A percentile compares a stretch with the other conserved stretches of the same genome.
Conservation (phyloP, 2,329 filamentous ascomycete species). For the Exophiala oligosperma region DNA sequence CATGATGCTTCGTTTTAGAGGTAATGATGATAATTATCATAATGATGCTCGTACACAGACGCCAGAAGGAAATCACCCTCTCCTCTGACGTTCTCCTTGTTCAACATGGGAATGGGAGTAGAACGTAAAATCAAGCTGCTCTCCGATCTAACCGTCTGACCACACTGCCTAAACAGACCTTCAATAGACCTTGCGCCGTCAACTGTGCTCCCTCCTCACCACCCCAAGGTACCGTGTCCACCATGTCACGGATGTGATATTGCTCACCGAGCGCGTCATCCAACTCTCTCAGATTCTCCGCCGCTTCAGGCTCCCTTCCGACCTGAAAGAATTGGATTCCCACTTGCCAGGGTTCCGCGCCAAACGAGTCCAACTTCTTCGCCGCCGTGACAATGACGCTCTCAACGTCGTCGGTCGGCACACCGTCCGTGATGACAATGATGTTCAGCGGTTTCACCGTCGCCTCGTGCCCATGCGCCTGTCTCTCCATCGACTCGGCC, state of each 20-base stretch:
- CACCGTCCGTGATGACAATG: slow-evolving; percentile 90
- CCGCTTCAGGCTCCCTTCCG: slow-evolving; percentile 68
- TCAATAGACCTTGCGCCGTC: slow-evolving; percentile 71
- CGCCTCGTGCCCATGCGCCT: slow-evolving; percentile 38
- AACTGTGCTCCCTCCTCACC: slow-evolving; percentile 52
- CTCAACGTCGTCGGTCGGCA: slow-evolving; percentile 76
- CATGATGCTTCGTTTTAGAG: too few species aligned
- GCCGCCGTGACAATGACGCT: slow-evolving; percentile 67
- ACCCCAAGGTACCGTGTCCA: slow-evolving; percentile 82
- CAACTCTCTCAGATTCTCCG: slow-evolving; percentile 65
- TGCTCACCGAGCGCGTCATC: slow-evolving; percentile 69
- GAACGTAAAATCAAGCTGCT: neutral
- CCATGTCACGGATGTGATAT: slow-evolving; percentile 76
- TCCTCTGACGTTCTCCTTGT: too few species aligned
- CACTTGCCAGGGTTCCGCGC: slow-evolving; percentile 76
- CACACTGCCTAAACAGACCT: slow-evolving; percentile 77
- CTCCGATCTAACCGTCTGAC: slow-evolving; percentile 63
- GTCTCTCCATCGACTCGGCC: slow-evolving; percentile 42
- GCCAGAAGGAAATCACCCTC: too few species aligned
- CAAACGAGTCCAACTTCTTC: slow-evolving; percentile 65
- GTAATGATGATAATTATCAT: too few species aligned
- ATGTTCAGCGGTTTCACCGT: slow-evolving; percentile 78
- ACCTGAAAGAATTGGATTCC: slow-evolving; percentile 97
- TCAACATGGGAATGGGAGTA: too few species aligned
- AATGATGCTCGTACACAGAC: too few species aligned